Base-by-base conservation (phyloP, 2,329 filamentous ascomycete species). In the Cladosporium cucumerinum region DNA sequence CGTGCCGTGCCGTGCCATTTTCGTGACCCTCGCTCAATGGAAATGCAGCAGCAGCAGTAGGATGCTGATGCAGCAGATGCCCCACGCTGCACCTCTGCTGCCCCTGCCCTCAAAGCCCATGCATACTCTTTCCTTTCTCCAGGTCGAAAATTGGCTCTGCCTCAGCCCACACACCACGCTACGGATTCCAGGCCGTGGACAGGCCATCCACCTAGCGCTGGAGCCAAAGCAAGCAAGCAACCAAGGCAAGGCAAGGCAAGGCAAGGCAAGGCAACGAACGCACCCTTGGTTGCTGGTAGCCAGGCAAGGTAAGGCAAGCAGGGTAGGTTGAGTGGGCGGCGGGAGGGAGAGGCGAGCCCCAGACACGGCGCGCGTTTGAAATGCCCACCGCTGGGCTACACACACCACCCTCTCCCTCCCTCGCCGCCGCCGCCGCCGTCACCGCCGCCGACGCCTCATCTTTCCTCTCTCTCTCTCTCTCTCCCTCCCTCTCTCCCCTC, bases 311-410 rank as follows among this genome's bases (percentile, higher is more conserved):
- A 12, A 48, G n/a, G 43, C 46, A 14, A 23, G 43, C 2, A 11
- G 12, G 39, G 39, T 46, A 46, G n/a, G 39, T 46, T 23, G 39
- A 46, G 39, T 11, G 39, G 18, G n/a, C 18, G 32, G 12, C 49
- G 51, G 51, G 51, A 54, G 51, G 51, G 51, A 54, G 30, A 54
- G 51, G 51, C 51, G 49, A 52, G 49, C 57, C 63, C 63, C 64
- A 57, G 51, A 63, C 61, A 34, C 59, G 39, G 61, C 36, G 52
- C 55, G 52, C 51, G 51, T 54, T 58, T 63, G 58, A 23, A 51
- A 39, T 63, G 39, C 59, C 59, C 59, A 55, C 63, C 51, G 49
- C 57, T 46, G 55, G 54, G 48, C 62, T 54, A 54, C 54, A 54
- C 51, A 54, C 54, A 54, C 51, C 51, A 51, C 48, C 48, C 32